Evolutionary conservation across 257 asterid genomes (phyloP).

Genomic region (Nicotiana sylvestris): DNA sequence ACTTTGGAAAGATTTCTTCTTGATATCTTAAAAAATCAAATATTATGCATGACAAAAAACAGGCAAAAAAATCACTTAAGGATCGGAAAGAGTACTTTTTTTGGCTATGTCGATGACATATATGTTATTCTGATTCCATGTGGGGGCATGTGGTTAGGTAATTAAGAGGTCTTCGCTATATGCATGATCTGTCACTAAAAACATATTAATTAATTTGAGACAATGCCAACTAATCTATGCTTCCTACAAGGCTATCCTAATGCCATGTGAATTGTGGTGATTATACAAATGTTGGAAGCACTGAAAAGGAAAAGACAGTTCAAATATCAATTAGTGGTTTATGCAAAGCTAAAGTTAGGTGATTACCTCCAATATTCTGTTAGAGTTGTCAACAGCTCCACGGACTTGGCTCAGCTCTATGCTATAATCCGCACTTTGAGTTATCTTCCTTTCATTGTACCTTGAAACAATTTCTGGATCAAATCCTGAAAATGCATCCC

Average conservation of each 20-base stretch:
- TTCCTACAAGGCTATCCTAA: neutral
- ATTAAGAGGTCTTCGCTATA: neutral
- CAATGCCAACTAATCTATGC: neutral
- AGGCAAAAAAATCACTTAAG: no score
- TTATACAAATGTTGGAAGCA: neutral
- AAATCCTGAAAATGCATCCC: conserved; percentile 72
- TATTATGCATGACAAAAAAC: no score
- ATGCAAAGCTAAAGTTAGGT: neutral
- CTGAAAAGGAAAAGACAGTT: conserved; percentile 6
- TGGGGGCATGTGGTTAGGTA: conserved; percentile 25
- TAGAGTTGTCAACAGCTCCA: conserved; percentile 77
- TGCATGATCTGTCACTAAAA: conserved; percentile 1
- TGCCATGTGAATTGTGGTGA: neutral
- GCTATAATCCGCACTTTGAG: conserved; percentile 36
- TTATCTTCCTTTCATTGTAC: conserved; percentile 59
- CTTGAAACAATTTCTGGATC: conserved; percentile 54
- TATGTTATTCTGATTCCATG: conserved; percentile 4
- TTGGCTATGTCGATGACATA: neutral
- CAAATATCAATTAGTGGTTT: neutral
- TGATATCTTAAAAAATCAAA: no score
- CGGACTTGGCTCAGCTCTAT: conserved; percentile 59
- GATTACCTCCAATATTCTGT: conserved; percentile 54
- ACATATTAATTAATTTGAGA: neutral
- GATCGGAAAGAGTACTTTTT: neutral
- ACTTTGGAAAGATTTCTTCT: no score